Conservation (phyloP, 768 basidiomycete genomes). For the Omphalotus guepiniiformis region DNA sequence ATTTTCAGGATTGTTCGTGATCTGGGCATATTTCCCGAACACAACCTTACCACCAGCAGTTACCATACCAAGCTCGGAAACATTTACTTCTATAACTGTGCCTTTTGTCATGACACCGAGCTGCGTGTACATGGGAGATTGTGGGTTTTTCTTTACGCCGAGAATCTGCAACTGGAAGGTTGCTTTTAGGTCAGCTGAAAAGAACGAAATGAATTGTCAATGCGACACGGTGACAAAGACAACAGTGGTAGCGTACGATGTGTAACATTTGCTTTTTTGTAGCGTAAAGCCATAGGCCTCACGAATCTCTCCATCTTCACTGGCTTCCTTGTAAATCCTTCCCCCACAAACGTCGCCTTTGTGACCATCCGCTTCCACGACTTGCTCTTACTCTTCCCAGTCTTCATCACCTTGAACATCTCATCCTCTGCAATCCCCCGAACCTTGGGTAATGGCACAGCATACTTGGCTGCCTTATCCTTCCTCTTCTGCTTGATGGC, state of each 20-base stretch:
- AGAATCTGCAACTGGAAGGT: constrained; percentile 98
- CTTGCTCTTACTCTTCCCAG: constrained; percentile 94
- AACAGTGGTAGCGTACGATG: constrained; percentile 65
- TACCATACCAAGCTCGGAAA: constrained; percentile 97
- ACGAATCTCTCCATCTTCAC: constrained; percentile 99
- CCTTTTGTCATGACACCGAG: constrained; percentile 98
- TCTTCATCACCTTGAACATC: constrained; percentile 99
- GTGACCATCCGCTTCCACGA: constrained; percentile 99
- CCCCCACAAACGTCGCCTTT: constrained; percentile 98
- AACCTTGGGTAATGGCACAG: constrained; percentile 95
- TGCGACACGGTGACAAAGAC: not conserved
- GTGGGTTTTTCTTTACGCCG: constrained; percentile 99
- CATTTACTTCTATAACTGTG: constrained; percentile 97
- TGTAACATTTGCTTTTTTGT: constrained; percentile 98
- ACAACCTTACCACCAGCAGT: constrained; percentile 95
- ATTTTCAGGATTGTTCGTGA: constrained; percentile 94
- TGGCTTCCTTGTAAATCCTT: constrained; percentile 96
- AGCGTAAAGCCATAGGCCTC: constrained; percentile 94
- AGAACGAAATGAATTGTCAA: not conserved
- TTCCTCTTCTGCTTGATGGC: constrained; percentile 99
- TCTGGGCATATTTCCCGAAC: constrained; percentile 90
- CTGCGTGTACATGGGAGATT: constrained; percentile 96
- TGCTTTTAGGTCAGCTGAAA: constrained; percentile 88
- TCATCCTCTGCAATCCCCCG: constrained; percentile 98
- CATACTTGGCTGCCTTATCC: constrained; percentile 97